These are phyloP conservation scores for Aspergillus pseudoterreus DNA, from an alignment of 2,329 filamentous ascomycete genomes.

Conservation along the genomic window DNA sequence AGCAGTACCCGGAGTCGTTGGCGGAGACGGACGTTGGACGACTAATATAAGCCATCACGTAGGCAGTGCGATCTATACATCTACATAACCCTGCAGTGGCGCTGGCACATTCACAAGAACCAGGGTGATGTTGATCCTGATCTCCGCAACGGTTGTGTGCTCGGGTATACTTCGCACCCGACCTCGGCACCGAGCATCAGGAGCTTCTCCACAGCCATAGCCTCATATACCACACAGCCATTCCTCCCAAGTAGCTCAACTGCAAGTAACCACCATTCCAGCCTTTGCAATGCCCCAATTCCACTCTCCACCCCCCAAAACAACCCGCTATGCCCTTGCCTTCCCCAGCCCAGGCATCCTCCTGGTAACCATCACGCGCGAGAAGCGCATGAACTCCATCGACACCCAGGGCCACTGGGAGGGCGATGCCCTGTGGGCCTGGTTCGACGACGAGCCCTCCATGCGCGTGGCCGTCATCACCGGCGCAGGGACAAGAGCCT, in stretches of 20 bases:
- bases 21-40: constrained; percentile 7
- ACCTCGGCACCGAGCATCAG: neutral
- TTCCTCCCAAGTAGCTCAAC: no score
- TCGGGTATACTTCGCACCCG: neutral
- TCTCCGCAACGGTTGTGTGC: neutral
- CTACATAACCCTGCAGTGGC: no score
- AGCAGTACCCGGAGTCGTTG: constrained; percentile 8
- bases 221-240: neutral
- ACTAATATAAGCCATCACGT: neutral
- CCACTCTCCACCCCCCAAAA: neutral
- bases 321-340: constrained; percentile 8
- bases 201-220: neutral
- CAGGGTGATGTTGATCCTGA: no score
- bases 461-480: neutral
- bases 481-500: neutral
- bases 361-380: constrained; percentile 43
- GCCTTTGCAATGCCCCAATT: neutral
- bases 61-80: no score
- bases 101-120: no score
- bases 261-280: neutral
- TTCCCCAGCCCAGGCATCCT: constrained; percentile 42
- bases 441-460: neutral
- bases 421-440: constrained; percentile 32
- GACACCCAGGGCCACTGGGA: constrained; percentile 38
- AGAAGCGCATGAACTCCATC: constrained; percentile 40